phyloP scores from a whole-genome alignment of 129 eudicot species.

The Flaveria robusta region DNA sequence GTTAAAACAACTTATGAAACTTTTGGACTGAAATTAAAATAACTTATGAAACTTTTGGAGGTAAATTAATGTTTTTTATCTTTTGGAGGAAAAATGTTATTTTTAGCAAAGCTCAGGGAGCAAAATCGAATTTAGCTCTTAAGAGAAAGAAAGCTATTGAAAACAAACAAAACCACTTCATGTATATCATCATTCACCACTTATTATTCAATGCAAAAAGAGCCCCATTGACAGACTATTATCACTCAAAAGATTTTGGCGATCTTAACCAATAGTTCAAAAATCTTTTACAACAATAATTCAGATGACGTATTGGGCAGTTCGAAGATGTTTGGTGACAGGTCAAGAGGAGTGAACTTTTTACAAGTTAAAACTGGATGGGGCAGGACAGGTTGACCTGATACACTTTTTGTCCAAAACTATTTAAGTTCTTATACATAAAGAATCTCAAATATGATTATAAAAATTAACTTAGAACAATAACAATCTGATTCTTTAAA shows the following conservation, averaged over 20 bases:
- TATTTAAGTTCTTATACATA: no score
- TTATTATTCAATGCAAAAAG: not conserved
- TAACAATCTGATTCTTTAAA: not conserved
- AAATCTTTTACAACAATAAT: not conserved
- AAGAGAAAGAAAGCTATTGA: not conserved
- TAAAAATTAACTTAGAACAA: not conserved
- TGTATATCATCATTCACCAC: not conserved
- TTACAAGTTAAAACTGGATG: not conserved
- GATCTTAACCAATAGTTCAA: not conserved
- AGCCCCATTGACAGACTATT: not conserved
- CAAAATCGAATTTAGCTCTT: no score
- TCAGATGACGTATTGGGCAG: not conserved
- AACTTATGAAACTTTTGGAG: no score
- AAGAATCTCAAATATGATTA: not conserved
- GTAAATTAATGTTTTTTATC: no score
- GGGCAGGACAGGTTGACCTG: not conserved
- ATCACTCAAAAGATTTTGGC: not conserved
- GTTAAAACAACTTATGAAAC: no score
- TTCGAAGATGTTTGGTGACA: not conserved
- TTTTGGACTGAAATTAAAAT: no score
- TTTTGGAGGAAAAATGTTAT: no score
- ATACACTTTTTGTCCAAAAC: no score
- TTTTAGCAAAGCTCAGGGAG: no score
- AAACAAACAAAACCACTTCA: conserved; percentile 12
- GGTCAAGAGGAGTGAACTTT: not conserved